phyloP scores from a whole-genome alignment of 2,329 filamentous ascomycete genomes.

The Epichloe hybrida region DNA sequence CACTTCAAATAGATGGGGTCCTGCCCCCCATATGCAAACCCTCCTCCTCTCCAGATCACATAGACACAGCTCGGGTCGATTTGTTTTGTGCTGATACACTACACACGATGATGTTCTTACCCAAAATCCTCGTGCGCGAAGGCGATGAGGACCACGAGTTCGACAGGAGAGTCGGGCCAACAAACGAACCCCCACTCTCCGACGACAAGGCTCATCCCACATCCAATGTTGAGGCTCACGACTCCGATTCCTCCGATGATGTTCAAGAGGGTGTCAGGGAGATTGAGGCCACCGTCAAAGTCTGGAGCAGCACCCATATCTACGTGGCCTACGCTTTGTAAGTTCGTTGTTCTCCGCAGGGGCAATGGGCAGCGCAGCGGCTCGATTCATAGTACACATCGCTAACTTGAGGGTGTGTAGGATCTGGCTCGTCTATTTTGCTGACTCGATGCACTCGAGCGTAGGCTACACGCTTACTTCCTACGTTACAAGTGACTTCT shows the following conservation, averaged over 20 bases:
- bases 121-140: constrained; percentile 1
- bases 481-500: constrained; percentile 26
- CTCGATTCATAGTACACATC: not conserved
- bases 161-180: not conserved
- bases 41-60: not conserved
- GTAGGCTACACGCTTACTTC: not conserved
- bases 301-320: constrained; percentile 1
- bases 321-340: constrained; percentile 1
- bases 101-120: not conserved
- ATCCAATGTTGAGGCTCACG: not conserved
- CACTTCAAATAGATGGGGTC: not conserved
- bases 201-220: not conserved
- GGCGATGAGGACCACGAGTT: not conserved
- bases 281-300: not conserved
- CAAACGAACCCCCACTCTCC: not conserved
- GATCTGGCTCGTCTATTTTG: constrained; percentile 5
- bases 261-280: not conserved
- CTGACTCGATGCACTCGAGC: constrained; percentile 3
- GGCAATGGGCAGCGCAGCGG: not conserved
- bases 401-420: constrained; percentile 18
- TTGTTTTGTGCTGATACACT: not conserved
- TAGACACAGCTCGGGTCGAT: not conserved
- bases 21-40: not conserved
- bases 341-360: not conserved
- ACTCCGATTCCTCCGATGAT: not conserved